Percentiles rank a stretch among this genome's conserved stretches.
Evolutionary conservation across 768 basidiomycete species (phyloP).

Genomic region (Pisolithus microcarpus): DNA sequence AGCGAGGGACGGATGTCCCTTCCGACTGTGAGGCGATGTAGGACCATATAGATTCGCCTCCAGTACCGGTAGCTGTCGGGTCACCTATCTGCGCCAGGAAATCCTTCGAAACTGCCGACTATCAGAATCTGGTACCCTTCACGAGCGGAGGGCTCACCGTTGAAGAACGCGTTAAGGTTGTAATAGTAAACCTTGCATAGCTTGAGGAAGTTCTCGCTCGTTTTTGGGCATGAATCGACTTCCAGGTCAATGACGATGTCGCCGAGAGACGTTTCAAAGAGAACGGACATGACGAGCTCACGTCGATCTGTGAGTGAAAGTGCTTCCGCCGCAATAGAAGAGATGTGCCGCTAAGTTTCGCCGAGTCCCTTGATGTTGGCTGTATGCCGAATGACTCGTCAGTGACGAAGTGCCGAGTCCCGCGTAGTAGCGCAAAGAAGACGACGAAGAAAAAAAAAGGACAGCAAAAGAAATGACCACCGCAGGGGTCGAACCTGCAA

Average conservation of each 20-base stretch:
- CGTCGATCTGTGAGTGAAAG: background rate
- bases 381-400: no score
- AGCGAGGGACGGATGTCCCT: constrained; percentile 46
- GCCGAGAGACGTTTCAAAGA: constrained; percentile 94
- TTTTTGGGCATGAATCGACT: constrained; percentile 82
- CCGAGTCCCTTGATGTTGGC: no score
- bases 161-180: constrained; percentile 96
- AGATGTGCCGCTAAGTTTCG: no score
- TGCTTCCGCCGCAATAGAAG: no score
- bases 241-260: constrained; percentile 97
- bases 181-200: constrained; percentile 97
- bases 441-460: background rate
- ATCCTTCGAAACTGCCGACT: constrained; percentile 78
- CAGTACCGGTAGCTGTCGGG: constrained; percentile 89
- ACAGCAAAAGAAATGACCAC: constrained; percentile 29
- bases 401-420: no score
- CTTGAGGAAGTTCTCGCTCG: constrained; percentile 94
- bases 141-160: constrained; percentile 51
- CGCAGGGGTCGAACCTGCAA: constrained; percentile 38
- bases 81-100: constrained; percentile 97
- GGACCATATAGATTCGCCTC: constrained; percentile 88
- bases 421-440: no score
- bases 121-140: constrained; percentile 1
- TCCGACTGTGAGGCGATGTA: constrained; percentile 46
- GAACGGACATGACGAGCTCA: constrained; percentile 67